Evolutionary conservation across 495 filamentous ascomycete species (phyloP).

Genomic region (Aspergillus heteromorphus): DNA sequence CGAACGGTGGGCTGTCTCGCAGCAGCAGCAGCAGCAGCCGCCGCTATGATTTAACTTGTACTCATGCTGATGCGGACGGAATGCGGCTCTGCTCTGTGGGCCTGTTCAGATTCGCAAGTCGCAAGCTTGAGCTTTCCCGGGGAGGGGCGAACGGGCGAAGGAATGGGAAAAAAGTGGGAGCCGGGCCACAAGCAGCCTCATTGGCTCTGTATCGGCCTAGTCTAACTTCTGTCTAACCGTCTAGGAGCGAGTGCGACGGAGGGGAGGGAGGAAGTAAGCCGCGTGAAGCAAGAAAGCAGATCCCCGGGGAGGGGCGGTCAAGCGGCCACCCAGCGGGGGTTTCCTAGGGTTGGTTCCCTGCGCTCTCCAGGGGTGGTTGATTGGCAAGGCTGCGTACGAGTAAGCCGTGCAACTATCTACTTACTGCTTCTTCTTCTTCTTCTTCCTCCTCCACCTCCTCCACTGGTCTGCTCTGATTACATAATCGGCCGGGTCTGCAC

Average conservation of each 20-base stretch:
- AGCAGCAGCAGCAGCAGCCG: no score
- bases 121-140: background rate
- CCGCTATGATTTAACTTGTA: background rate
- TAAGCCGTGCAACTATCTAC: background rate
- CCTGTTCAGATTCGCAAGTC: no score
- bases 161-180: background rate
- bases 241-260: background rate
- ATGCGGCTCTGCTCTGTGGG: background rate
- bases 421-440: no score
- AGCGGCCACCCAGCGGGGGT: background rate
- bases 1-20: background rate
- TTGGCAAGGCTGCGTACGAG: background rate
- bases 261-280: no score
- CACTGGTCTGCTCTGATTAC: no score
- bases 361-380: background rate
- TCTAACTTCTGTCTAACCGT: background rate
- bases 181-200: background rate
- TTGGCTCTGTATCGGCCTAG: background rate
- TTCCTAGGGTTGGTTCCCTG: no score
- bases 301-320: background rate
- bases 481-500: no score
- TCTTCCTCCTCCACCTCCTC: no score
- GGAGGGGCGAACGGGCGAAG: no score
- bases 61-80: background rate
- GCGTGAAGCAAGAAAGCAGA: no score